Evolutionary conservation across 2,329 filamentous ascomycete species (phyloP).

Genomic region (Fusarium nematophilum): DNA sequence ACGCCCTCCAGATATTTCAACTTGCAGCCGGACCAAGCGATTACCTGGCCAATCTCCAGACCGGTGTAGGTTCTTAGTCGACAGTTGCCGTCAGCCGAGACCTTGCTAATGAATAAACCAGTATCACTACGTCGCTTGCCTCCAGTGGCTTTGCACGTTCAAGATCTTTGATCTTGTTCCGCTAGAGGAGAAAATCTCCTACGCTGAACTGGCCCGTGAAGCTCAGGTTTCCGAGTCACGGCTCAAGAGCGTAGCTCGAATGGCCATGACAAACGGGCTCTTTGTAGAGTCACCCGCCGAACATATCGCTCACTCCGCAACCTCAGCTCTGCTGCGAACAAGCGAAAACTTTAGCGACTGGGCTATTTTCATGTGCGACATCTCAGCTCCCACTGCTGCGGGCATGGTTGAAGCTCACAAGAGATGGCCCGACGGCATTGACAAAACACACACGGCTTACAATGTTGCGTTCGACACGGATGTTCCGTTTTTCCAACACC

Average conservation of each 20-base stretch:
- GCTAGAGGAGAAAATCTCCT: background rate
- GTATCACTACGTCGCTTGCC: constrained; percentile 6
- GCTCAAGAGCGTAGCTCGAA: constrained; percentile 8
- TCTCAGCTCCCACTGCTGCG: constrained; percentile 4
- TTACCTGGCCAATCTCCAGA: too few species aligned
- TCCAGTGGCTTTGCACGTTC: constrained; percentile 8
- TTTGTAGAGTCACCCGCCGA: background rate
- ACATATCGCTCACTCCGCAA: constrained; percentile 2
- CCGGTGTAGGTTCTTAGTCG: too few species aligned
- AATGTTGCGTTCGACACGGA: constrained; percentile 6
- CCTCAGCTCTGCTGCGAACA: constrained; percentile 2
- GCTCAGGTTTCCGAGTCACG: constrained; percentile 1
- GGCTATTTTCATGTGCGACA: constrained; percentile 10
- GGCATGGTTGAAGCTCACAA: constrained; percentile 5
- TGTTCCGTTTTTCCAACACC: constrained; percentile 11
- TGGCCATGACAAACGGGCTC: constrained; percentile 10
- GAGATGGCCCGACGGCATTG: constrained; percentile 2
- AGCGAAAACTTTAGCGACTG: constrained; percentile 5
- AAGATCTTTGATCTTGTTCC: background rate
- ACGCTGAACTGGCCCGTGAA: background rate
- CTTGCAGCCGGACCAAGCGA: too few species aligned
- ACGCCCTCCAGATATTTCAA: too few species aligned
- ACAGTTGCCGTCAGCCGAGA: too few species aligned
- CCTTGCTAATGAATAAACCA: background rate
- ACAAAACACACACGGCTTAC: constrained; percentile 10